Base-by-base conservation (phyloP, 768 basidiomycete genomes). In the Pisolithus albus region DNA sequence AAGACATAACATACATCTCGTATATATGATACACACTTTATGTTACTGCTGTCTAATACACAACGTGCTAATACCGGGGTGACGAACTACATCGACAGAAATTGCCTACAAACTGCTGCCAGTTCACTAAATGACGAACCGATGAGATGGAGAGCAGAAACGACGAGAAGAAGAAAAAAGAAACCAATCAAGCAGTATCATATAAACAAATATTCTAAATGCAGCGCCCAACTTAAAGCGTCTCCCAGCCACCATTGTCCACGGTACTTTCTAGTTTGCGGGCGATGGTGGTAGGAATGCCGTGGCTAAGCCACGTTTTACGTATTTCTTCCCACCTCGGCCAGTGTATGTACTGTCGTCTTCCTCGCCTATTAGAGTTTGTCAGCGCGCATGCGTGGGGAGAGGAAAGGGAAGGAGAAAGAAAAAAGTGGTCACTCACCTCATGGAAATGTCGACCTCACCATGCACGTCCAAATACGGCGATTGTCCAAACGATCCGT, bases 381-480 rank as follows among this genome's bases (percentile, higher is more conserved):
- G 24, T 15, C 26, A 47, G 13, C 45, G 13, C 30, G 19, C 1
- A 5, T n/a, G 43, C 36, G 5, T 9, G 9, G 28, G 28, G 9
- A 28, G 21, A 23, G 21, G 21, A 23, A 23, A 23, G 26, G 26
- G 26, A 26, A 30, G 4, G 34, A n/a, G 46, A 45, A n/a, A 15
- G 42, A 8, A 21, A 38, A 26, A 26, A 42, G 43, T 8, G 4
- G 18, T 5, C 5, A 62, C 76, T 51, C 59, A 92, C 93, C 91
- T 83, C 86, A 95, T 91, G 2, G 86, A 87, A 11, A 89, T 74
- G 65, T 98, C 95, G 2, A 92, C 79, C 61, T 98, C 96, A 1
- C 95, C 96, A 54, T 98, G 96, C 1, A 81, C 80, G 60, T 99
- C 96, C 38, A 98, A 77, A 61, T 96, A 98, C 0, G 95, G 93